Conservation (phyloP, 352 stramenopile species). For the Globisporangium mamillatum region DNA sequence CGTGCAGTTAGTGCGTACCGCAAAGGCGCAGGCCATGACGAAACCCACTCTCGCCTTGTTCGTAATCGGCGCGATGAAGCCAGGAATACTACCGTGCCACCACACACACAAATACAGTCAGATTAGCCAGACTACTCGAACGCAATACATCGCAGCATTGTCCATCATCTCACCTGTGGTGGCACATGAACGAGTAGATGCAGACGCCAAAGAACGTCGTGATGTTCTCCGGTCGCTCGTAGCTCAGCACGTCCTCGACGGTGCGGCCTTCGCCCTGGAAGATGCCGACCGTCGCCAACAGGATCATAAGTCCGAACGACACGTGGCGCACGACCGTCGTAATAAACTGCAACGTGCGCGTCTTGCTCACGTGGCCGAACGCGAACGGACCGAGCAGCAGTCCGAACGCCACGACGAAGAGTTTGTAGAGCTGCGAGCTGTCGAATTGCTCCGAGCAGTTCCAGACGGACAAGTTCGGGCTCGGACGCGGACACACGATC, state of each 20-base stretch:
- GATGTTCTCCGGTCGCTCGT: constrained; percentile 72
- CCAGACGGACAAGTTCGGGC: constrained; percentile 45
- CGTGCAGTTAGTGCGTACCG: constrained; percentile 34
- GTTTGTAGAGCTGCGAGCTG: constrained; percentile 77
- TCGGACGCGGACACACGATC: constrained; percentile 75
- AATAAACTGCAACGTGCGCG: constrained; percentile 67
- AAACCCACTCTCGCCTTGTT: constrained; percentile 74
- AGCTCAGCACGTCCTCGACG: constrained; percentile 60
- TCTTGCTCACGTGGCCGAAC: constrained; percentile 84
- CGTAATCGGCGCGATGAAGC: constrained; percentile 76
- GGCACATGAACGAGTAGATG: constrained; percentile 91
- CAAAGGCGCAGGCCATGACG: constrained; percentile 63
- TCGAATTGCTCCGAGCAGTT: constrained; percentile 65
- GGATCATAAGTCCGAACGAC: constrained; percentile 84
- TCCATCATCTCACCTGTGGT: constrained; percentile 61
- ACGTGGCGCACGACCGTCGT: constrained; percentile 82
- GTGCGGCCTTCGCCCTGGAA: constrained; percentile 56
- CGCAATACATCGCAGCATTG: neutral
- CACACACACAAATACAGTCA: constrained; percentile 5
- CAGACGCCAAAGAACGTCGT: constrained; percentile 84
- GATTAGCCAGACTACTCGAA: neutral
- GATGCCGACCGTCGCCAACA: constrained; percentile 71
- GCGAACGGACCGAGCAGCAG: constrained; percentile 72
- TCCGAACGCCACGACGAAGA: constrained; percentile 79
- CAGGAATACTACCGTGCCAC: constrained; percentile 52